Evolutionary conservation across 768 basidiomycete species (phyloP).

Genomic region (Rhizopogon salebrosus): DNA sequence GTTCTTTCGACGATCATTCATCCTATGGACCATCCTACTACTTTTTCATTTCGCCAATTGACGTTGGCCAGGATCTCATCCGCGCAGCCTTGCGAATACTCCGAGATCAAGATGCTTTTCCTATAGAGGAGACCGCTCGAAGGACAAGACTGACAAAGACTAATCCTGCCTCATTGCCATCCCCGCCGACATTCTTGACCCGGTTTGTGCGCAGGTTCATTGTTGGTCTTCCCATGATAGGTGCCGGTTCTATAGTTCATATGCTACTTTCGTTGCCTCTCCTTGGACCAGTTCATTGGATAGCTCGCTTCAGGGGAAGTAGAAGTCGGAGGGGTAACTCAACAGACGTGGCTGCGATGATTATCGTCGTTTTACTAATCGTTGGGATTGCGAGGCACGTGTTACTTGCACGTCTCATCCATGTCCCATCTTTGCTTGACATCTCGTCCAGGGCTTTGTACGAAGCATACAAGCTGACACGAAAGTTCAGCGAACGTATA

Average conservation of each 20-base stretch:
- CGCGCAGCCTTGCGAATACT: constrained; percentile 59
- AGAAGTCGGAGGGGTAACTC: constrained; percentile 47
- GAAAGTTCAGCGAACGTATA: constrained; percentile 51
- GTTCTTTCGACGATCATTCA: constrained; percentile 51
- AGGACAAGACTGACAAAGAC: not conserved
- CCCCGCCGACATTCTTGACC: constrained; percentile 43
- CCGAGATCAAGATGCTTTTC: constrained; percentile 47
- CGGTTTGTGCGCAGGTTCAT: constrained; percentile 67
- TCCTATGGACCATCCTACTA: constrained; percentile 30
- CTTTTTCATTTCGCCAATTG: constrained; percentile 47
- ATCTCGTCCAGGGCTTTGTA: constrained; percentile 51
- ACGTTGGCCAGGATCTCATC: constrained; percentile 56
- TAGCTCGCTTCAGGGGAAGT: constrained; percentile 60
- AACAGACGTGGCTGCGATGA: constrained; percentile 59
- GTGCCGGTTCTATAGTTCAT: constrained; percentile 70
- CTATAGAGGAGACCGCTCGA: constrained; percentile 18
- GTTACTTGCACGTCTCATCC: not conserved
- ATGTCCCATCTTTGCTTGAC: constrained; percentile 7
- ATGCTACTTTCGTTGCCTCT: constrained; percentile 62
- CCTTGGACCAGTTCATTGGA: constrained; percentile 63
- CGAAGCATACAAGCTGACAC: constrained; percentile 64
- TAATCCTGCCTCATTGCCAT: constrained; percentile 14
- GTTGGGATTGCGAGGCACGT: constrained; percentile 60
- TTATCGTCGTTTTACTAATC: constrained; percentile 56
- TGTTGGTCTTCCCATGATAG: constrained; percentile 72